Conservation (phyloP, 108 stramenopile genomes). For the Seminavis robusta region DNA sequence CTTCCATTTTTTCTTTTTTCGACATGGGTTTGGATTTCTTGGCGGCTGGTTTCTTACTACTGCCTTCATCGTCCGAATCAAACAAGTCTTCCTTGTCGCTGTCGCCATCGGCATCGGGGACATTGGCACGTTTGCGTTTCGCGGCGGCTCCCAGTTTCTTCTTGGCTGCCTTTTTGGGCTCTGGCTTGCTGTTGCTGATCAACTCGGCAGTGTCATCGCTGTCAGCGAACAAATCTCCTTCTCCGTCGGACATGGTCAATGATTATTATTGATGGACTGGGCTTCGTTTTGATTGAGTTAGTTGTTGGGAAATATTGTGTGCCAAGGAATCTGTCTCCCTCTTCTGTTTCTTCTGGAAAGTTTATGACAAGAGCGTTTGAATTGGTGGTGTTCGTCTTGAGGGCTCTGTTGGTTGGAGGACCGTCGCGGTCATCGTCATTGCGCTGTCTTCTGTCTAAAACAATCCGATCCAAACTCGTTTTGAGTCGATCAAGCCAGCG, state of each 20-base stretch:
- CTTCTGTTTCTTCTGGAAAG: too few relatives aligned
- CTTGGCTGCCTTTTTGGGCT: conserved; percentile 6
- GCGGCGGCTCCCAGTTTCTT: not conserved
- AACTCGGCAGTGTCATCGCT: conserved; percentile 79
- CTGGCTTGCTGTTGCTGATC: conserved; percentile 38
- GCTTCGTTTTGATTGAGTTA: too few relatives aligned
- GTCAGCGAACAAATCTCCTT: conserved; percentile 73
- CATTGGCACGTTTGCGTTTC: conserved; percentile 1
- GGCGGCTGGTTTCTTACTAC: conserved; percentile 21
- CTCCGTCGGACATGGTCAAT: conserved; percentile 60
- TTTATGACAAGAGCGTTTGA: too few relatives aligned
- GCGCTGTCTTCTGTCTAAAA: too few relatives aligned
- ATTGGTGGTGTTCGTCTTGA: too few relatives aligned
- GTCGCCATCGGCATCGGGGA: conserved; percentile 33
- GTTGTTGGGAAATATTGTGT: too few relatives aligned
- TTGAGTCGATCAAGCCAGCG: too few relatives aligned
- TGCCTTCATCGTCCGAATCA: conserved; percentile 56
- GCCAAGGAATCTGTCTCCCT: too few relatives aligned
- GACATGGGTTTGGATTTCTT: conserved; percentile 21
- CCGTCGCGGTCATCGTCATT: too few relatives aligned
- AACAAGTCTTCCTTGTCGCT: conserved; percentile 54
- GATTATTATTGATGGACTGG: too few relatives aligned
- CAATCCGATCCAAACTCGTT: too few relatives aligned
- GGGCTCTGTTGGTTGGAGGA: too few relatives aligned
- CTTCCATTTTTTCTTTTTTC: conserved; percentile 75